Evolutionary conservation across 2,329 filamentous ascomycete species (phyloP), one percentile per base, ranked within the genome.

Genomic region (Fusarium vanettenii): DNA sequence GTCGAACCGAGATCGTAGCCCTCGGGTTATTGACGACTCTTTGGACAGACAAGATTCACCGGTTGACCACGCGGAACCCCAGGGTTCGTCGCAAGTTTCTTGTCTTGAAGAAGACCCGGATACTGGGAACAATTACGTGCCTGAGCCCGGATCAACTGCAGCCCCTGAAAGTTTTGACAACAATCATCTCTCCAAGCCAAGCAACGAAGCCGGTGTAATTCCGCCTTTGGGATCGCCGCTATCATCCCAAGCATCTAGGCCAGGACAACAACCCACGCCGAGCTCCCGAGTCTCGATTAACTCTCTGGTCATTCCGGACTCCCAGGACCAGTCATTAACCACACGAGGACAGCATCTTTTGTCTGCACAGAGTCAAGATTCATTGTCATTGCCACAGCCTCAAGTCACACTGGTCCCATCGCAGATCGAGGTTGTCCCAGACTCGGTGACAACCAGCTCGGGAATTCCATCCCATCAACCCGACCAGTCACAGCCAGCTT

Each of bases 401-500:
- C 65, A 57, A 41, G 29, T 29, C 9, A 67, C 62, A 18, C 57
- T 70, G 16, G 25, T 61, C 56, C 50, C 41, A 27, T 68, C 70
- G 13, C 70, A 72, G 22, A 29, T 65, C 25, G 69, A 67, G 35
- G 31, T 70, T 57, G 45, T 75, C 22, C 67, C 57, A 41, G 68
- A 75, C 20, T 75, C 71, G 6, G 65, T 63, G 20, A 64, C 48
- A 29, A 61, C 62, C 25, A 60, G 59, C 25, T 73, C 66, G 8
- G 70, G 76, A 20, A 79, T 81, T 64, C 76, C 79, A 7, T 82
- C 80, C 35, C 80, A 64, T 52, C 81, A 82, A 63, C 78, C 73
- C 39, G 65, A 73, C 20, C 73, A 67, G 20, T 31, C 63, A 48
- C 70, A 33, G 29, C n/a, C 25, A 33, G 39, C 27, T 29, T 45